A percentile compares a stretch with the other conserved stretches of the same genome.
These are phyloP conservation scores for Toxicodendron radicans DNA, from an alignment of 345 rosid genomes.

Conservation along the genomic window DNA sequence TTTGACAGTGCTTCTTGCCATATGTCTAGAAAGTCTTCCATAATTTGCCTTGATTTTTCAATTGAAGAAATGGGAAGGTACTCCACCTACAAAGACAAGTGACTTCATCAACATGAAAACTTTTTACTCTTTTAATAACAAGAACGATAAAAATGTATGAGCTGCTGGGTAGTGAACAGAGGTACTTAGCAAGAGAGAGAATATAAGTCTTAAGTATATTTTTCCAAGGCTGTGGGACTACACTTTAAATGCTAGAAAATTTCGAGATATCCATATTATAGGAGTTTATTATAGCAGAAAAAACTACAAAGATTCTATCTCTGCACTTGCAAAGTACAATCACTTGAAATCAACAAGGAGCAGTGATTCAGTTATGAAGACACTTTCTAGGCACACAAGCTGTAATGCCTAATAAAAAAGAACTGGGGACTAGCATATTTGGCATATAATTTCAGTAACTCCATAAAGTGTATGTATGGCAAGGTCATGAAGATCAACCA, in stretches of 20 bases:
- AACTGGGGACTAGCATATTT: background rate
- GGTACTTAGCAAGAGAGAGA: background rate
- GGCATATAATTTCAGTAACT: background rate
- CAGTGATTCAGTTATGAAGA: background rate
- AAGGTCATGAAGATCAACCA: background rate
- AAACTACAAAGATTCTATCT: background rate
- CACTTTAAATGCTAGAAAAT: constrained; percentile 1
- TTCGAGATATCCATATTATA: background rate
- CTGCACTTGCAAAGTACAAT: background rate
- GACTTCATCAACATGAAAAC: background rate
- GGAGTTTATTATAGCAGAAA: background rate
- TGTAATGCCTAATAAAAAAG: background rate
- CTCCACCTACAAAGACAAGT: constrained; percentile 61
- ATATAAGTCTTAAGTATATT: too few species aligned
- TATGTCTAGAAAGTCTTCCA: constrained; percentile 81
- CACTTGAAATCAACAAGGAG: background rate
- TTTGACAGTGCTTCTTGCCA: constrained; percentile 77
- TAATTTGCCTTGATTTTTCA: constrained; percentile 62
- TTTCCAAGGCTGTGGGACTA: too few species aligned
- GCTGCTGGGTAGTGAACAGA: background rate
- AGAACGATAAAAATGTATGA: background rate
- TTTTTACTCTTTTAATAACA: background rate
- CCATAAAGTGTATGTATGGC: background rate
- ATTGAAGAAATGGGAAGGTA: constrained; percentile 84
- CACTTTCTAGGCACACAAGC: background rate